Conservation (phyloP, 2,329 filamentous ascomycete genomes). For the Aureobasidium mangrovei region DNA sequence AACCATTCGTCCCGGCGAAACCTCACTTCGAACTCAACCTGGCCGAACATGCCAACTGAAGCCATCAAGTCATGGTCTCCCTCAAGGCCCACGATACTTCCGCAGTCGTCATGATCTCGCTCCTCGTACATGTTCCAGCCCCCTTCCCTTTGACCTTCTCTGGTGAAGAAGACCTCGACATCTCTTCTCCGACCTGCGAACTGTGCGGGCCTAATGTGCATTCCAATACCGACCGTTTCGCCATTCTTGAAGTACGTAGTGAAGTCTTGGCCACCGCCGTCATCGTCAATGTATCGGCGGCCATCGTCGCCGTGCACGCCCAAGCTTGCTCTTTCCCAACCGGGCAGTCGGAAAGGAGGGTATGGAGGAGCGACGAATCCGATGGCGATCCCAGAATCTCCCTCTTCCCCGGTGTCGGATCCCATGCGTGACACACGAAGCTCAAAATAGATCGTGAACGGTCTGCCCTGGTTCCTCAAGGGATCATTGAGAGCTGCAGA, state of each 20-base stretch:
- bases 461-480: conserved; percentile 39
- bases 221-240: conserved; percentile 63
- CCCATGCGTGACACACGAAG: conserved; percentile 45
- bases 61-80: conserved; percentile 48
- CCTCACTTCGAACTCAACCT: conserved; percentile 56
- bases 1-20: conserved; percentile 26
- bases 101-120: conserved; percentile 53
- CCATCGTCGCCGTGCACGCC: conserved; percentile 78
- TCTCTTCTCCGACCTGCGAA: conserved; percentile 26
- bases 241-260: conserved; percentile 54
- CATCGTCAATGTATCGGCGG: conserved; percentile 65
- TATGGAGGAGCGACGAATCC: conserved; percentile 68
- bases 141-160: conserved; percentile 51
- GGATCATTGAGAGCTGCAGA: conserved; percentile 46
- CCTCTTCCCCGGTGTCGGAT: conserved; percentile 27
- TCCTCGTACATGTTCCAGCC: conserved; percentile 70
- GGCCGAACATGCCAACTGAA: conserved; percentile 61
- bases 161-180: conserved; percentile 61
- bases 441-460: conserved; percentile 64
- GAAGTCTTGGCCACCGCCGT: conserved; percentile 63
- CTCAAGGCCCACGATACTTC: conserved; percentile 57
- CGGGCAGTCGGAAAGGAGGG: conserved; percentile 66
- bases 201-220: conserved; percentile 43
- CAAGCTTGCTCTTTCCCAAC: conserved; percentile 68
- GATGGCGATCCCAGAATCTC: conserved; percentile 52